Evolutionary conservation across 2,329 filamentous ascomycete species (phyloP), one percentile per base, ranked within the genome.

Genomic region (Neonectria hederae): DNA sequence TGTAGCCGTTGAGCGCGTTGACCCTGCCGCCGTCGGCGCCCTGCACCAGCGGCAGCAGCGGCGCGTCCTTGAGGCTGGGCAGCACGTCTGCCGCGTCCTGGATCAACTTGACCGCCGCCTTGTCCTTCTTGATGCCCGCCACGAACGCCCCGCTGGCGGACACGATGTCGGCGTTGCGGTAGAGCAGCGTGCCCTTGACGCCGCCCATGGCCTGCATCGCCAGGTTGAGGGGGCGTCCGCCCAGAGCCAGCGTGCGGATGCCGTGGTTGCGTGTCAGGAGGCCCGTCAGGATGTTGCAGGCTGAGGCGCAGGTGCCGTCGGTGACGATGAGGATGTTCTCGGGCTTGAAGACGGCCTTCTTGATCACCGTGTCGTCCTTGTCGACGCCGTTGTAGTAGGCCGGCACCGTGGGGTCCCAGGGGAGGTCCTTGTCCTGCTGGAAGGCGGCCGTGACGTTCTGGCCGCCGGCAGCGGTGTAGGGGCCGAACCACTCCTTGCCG

Each of bases 121-220:
- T 59, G 19, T 69, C 28, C 11, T 57, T 63, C 62, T 38, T 56
- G 62, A 46, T 71, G 49, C 19, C 64, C 40, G 19, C 66, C 57
- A 19, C 38, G 22, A 70, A 64, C 8, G 38, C 10, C 7, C 56
- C 28, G 0, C 66, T 61, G 9, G 56, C 54, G 3, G 19, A 40
- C 10, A 65, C 28, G 10, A 73, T 62, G 17, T 72, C 67, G 0
- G 54, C 30, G 58, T 69, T 62, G 57, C 55, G 56, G 13, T 52
- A 63, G 52, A 68, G 66, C 70, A 77, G 2, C 65, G 69, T 79
- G 32, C 89, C 90, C 70, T 90, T 88, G 52, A 87, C 84, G n/a
- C 89, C 90, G n/a, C 89, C 88, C 19, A 90, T 81, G 5, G 82
- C 84, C 78, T 90, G 87, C 79, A 90, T 91, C 0, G 84, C 83